Base-by-base conservation (phyloP, 164 flowering plant species). In the Platanus orientalis region DNA sequence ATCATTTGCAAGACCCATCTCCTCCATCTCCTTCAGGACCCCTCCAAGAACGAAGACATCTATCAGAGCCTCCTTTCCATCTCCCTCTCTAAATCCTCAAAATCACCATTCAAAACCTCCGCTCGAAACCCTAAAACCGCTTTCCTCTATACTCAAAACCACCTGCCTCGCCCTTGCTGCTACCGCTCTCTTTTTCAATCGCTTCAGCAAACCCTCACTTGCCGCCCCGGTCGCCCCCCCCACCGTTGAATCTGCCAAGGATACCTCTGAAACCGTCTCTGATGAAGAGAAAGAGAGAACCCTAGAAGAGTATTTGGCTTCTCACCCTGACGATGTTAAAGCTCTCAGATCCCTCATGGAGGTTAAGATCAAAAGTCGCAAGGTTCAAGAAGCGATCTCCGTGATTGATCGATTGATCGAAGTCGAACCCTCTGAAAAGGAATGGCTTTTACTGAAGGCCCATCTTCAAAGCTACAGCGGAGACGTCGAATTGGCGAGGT, bases 361-460 rank as follows among this genome's bases (percentile, higher is more conserved):
- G 77, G 69, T 70, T 17, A 81, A 76, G 51, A 72, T 93, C 55
- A 85, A 84, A 74, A 44, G 56, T 3, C 69, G 71, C 3, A 85
- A 89, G 65, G 23, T 85, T n/a, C 62, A 47, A 1, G 88, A 85
- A 58, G 97, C 96, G 4, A 75, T 88, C 0, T 65, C 47, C 9
- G 67, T 78, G 24, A 14, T 90, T n/a, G 82, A 88, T 63, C 79
- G 82, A 9, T 61, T 93, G 69, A 82, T 85, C 16, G 62, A 64
- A 59, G 70, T 89, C 20, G 88, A 93, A 48, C 94, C 94, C 3
- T 63, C 69, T 0, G 89, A 90, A 7, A 19, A 16, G 0, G 90
- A 93, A 64, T 93, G 92, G 96, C 84, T 75, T 5, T 40, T 93
- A 65, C 54, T 90, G 65, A 84, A 79, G 53, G 74, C 81, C 26